A percentile compares a stretch with the other conserved stretches of the same genome.
phyloP scores from a whole-genome alignment of 106 monocot species.

The Dendrobium huoshanense region DNA sequence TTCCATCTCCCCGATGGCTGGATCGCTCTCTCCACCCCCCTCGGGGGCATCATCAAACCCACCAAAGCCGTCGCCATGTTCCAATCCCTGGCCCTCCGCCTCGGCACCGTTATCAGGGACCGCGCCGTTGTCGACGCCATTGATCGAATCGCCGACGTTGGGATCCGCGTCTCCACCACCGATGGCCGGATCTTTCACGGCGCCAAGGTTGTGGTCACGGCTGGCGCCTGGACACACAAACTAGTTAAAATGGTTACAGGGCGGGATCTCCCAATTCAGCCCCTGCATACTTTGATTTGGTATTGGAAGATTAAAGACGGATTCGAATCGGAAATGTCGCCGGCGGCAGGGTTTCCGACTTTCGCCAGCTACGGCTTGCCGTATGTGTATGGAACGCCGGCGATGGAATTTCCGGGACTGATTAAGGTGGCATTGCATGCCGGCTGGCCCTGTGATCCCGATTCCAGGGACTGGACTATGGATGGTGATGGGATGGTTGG shows the following conservation, averaged over 20 bases:
- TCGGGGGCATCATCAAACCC: constrained; percentile 69
- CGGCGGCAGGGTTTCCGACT: constrained; percentile 65
- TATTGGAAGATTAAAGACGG: constrained; percentile 71
- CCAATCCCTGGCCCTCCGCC: constrained; percentile 43
- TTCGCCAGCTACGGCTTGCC: constrained; percentile 77
- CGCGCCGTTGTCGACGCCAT: constrained; percentile 32
- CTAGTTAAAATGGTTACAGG: constrained; percentile 34
- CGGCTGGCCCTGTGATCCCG: constrained; percentile 65
- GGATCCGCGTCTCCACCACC: constrained; percentile 26
- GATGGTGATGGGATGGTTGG: constrained; percentile 2
- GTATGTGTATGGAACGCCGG: constrained; percentile 76
- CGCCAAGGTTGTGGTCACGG: constrained; percentile 61
- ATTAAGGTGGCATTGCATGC: constrained; percentile 70
- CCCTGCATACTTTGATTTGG: constrained; percentile 61
- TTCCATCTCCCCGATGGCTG: constrained; percentile 62
- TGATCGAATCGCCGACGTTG: not conserved
- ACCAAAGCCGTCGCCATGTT: constrained; percentile 96
- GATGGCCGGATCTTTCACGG: constrained; percentile 20
- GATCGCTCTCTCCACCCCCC: constrained; percentile 38
- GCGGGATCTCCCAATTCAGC: constrained; percentile 48
- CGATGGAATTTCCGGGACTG: constrained; percentile 77
- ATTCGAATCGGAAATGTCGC: constrained; percentile 19
- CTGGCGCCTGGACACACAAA: constrained; percentile 68
- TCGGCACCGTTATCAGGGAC: constrained; percentile 60
- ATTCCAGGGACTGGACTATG: constrained; percentile 49